Evolutionary conservation across 2,329 filamentous ascomycete genomes (phyloP), one percentile per base, ranked within the genome.

Genomic region (Cadophora gregata): DNA sequence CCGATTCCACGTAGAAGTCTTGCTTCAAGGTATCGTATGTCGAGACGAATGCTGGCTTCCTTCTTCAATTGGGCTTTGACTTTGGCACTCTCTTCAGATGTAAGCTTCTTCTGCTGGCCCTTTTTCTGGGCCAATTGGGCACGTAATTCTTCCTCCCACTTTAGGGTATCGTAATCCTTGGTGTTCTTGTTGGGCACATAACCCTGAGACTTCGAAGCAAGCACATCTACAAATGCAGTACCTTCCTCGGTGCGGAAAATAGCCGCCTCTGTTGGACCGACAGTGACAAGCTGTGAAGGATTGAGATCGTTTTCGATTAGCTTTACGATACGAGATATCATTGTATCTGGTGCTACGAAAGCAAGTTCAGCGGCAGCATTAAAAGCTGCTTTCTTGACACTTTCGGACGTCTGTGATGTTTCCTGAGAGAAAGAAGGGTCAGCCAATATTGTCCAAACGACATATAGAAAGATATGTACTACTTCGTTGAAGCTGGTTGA

Each of bases 91-190:
- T 99, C 95, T 42, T 98, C 96, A 0, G 92, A 81, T 0, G 93
- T 96, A 10, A 98, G 87, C 80, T 97, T 99, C 81, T 93, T 95
- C 73, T 93, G 88, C 67, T 92, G 88, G 0, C 95, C 95, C 78
- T 95, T 97, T 82, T 98, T 99, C 76, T 92, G 86, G n/a, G 94
- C 93, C 48, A 99, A 80, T 74, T 97, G 93, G 47, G 88, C 85
- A 65, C 94, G 86, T 8, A 99, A 84, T 70, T 99, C 96, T 77
- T 95, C 91, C 79, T 99, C 96, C 96, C 96, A 99, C 79, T 97
- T 97, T 48, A 97, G 80, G 1, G 93, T 96, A 73, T 99, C 93
- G 74, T 97, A 97, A 77, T 98, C 96, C 78, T 97, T 97, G 59
- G 88, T 90, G 74, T 93, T 97, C 80, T 97, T 98, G 79, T 93